Conservation (phyloP, 2,329 filamentous ascomycete species). For the Ceratocystis cubensis region DNA sequence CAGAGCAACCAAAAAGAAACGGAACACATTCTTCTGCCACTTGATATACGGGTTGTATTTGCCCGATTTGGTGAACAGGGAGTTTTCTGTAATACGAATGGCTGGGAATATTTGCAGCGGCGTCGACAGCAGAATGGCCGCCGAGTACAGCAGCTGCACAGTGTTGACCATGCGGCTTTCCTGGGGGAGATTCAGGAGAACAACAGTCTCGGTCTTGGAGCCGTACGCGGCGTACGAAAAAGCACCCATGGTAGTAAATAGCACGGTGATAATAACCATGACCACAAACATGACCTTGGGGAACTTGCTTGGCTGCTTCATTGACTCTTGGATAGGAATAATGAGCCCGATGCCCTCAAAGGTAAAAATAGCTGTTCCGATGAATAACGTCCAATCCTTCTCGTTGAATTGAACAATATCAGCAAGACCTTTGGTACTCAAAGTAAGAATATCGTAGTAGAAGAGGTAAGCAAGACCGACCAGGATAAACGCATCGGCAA, state of each 20-base stretch:
- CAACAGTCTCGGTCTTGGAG: constrained; percentile 88
- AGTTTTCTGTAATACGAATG: constrained; percentile 91
- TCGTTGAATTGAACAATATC: constrained; percentile 88
- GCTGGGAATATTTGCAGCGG: constrained; percentile 95
- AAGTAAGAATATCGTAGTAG: constrained; percentile 83
- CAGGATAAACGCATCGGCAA: constrained; percentile 90
- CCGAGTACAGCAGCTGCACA: constrained; percentile 93
- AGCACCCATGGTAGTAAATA: constrained; percentile 85
- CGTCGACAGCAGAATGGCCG: constrained; percentile 90
- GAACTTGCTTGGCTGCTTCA: constrained; percentile 84
- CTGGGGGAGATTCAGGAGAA: constrained; percentile 90
- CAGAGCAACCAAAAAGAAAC: constrained; percentile 79
- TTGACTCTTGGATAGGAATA: constrained; percentile 95
- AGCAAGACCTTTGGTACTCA: constrained; percentile 60
- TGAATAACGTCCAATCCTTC: constrained; percentile 90
- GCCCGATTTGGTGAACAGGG: constrained; percentile 81
- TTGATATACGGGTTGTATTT: constrained; percentile 99
- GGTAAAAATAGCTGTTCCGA: constrained; percentile 96
- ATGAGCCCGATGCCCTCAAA: constrained; percentile 97
- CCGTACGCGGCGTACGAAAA: constrained; percentile 94
- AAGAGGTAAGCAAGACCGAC: constrained; percentile 87
- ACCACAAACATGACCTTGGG: constrained; percentile 75
- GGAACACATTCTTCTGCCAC: constrained; percentile 97
- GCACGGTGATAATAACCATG: constrained; percentile 86
- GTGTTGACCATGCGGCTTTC: constrained; percentile 90